A percentile compares a stretch with the other conserved stretches of the same genome.
These are phyloP conservation scores for Dioscorea cayenensis DNA, from an alignment of 116 monocot genomes.

Conservation along the genomic window DNA sequence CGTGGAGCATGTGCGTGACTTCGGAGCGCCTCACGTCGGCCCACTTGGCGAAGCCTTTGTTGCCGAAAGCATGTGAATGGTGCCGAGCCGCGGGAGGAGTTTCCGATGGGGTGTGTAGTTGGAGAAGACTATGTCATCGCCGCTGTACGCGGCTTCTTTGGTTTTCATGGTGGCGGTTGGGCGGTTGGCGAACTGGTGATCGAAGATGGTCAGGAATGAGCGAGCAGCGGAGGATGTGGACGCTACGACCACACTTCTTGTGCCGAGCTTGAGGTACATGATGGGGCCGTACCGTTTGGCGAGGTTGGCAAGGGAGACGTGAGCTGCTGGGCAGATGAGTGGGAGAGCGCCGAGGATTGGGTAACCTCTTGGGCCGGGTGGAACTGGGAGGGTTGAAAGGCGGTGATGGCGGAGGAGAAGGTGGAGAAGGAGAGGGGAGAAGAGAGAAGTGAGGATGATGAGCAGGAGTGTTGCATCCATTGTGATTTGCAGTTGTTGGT, in stretches of 20 bases:
- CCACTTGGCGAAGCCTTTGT: conserved; percentile 32
- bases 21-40: conserved; percentile 23
- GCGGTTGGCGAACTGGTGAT: conserved; percentile 33
- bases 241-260: conserved; percentile 10
- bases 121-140: conserved; percentile 40
- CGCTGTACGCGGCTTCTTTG: conserved; percentile 21
- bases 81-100: conserved; percentile 24
- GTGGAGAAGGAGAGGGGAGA: no score
- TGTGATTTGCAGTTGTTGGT: no score
- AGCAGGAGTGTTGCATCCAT: no score
- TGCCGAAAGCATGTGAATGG: conserved; percentile 29
- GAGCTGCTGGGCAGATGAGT: conserved; percentile 25
- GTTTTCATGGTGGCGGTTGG: conserved; percentile 6
- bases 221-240: conserved; percentile 29
- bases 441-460: no score
- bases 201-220: conserved; percentile 39
- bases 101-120: conserved; percentile 35
- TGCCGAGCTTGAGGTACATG: neutral
- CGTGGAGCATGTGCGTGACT: neutral
- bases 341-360: conserved; percentile 12
- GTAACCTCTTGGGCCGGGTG: neutral
- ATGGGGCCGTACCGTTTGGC: conserved; percentile 19
- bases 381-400: neutral
- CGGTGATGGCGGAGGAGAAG: no score
- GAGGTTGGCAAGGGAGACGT: conserved; percentile 27